Evolutionary conservation across 164 flowering plant species (phyloP), one percentile per base, ranked within the genome.

Genomic region (Aristolochia contorta): DNA sequence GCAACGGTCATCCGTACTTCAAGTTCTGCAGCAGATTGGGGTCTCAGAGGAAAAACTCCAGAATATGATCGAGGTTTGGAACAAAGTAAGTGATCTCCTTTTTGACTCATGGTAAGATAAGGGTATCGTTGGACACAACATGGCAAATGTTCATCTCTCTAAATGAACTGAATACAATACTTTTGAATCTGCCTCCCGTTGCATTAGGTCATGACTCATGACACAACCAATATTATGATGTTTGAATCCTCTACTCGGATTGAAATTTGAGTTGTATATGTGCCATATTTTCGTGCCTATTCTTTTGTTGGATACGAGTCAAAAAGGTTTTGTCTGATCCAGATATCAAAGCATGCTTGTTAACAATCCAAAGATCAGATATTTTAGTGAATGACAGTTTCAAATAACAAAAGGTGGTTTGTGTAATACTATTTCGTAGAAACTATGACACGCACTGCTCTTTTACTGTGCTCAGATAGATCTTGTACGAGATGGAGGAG

Each of bases 61-160:
- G 55, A 79, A 84, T 67, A 88, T 93, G 99, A 77, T 93, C 62
- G 99, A 93, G 75, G 97, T 88, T 64, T 93, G 94, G 99, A 93
- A 93, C 64, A 93, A 90, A 86, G 98, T 90, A 72, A 50, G 16
- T 16, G 16, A 3, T 56, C 16, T 32, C 59, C 45, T 30, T 32
- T 56, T 30, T 56, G 2, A 20, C 16, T 22, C 15, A 9, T 53
- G 9, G 7, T 8, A 37, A 27, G 43, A 8, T 37, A 3, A 37
- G 43, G 43, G 5, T 37, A 10, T 37, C 10, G 0, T 4, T 8
- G 5, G 9, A 37, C 1, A 0, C 43, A 6, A 37, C 12, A 37
- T 2, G 43, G 43, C 43, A 37, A n/a, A 6, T 37, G 43, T 37
- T 37, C 43, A 37, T 10, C 3, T 37, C 43, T 3, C 9, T 37